Percentiles rank a stretch among this genome's conserved stretches.
These are phyloP conservation scores for Ophiorrhiza pumila DNA, from an alignment of 257 asterid species.

Conservation along the genomic window DNA sequence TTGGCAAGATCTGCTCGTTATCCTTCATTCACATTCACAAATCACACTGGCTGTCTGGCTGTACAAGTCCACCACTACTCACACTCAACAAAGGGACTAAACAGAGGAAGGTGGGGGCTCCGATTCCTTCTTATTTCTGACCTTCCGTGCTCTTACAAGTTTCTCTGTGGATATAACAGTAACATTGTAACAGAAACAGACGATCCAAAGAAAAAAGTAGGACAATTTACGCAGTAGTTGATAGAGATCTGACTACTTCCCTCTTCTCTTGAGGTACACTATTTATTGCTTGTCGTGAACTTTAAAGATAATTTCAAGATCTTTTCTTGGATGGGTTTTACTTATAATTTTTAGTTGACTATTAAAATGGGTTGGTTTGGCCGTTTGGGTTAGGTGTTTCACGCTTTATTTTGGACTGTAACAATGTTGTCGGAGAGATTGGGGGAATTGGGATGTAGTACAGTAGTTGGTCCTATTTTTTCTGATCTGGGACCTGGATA, in stretches of 20 bases:
- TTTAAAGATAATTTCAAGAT: background rate
- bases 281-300: background rate
- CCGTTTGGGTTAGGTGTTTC: background rate
- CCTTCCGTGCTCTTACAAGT: background rate
- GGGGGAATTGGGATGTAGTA: background rate
- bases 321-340: constrained; percentile 12
- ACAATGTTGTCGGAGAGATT: background rate
- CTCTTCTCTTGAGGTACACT: constrained; percentile 9
- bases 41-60: too few relatives aligned
- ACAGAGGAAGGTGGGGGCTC: constrained; percentile 20
- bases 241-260: constrained; percentile 25
- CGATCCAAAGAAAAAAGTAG: constrained; percentile 23
- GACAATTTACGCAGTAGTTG: background rate
- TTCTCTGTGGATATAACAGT: constrained; percentile 12
- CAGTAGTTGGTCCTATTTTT: background rate
- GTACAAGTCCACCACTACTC: constrained; percentile 20
- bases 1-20: constrained; percentile 39
- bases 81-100: background rate
- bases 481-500: constrained; percentile 16
- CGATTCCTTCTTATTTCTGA: too few relatives aligned
- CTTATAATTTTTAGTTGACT: constrained; percentile 9
- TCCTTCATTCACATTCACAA: constrained; percentile 12
- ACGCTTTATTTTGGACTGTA: background rate
- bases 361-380: background rate
- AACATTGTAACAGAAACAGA: background rate